phyloP scores from a whole-genome alignment of 345 rosid genomes.

The Brassica cretica region DNA sequence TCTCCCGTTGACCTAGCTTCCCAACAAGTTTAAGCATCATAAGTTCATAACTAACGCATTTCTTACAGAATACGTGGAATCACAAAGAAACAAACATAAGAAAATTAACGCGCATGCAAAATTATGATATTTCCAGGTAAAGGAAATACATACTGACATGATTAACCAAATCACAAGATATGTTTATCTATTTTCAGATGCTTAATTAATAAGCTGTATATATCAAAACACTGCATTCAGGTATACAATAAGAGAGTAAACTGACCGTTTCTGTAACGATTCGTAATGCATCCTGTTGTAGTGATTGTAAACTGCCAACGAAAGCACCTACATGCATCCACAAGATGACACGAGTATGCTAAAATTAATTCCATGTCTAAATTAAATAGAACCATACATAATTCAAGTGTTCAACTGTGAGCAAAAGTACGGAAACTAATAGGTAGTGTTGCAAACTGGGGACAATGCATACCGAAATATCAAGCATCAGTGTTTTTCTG shows the following conservation, averaged over 20 bases:
- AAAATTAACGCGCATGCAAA: neutral
- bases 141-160: neutral
- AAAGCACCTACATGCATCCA: conserved; percentile 66
- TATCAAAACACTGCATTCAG: neutral
- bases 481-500: neutral
- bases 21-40: conserved; percentile 44
- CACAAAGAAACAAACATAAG: conserved; percentile 8
- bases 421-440: too few species aligned
- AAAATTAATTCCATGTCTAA: neutral
- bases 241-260: conserved; percentile 19
- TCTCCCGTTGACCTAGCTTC: conserved; percentile 73
- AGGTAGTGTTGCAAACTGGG: neutral
- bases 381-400: neutral
- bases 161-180: conserved; percentile 14
- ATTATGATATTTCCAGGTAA: neutral
- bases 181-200: neutral
- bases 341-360: conserved; percentile 1
- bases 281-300: conserved; percentile 83
- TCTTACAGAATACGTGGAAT: neutral
- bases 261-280: conserved; percentile 69
- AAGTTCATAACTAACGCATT: conserved; percentile 17
- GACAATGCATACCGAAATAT: neutral
- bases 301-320: conserved; percentile 98
- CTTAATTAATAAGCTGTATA: neutral
- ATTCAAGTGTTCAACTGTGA: neutral